Base-by-base conservation (phyloP, 371 early-diverging fungal species). In the Mucor ambiguus region DNA sequence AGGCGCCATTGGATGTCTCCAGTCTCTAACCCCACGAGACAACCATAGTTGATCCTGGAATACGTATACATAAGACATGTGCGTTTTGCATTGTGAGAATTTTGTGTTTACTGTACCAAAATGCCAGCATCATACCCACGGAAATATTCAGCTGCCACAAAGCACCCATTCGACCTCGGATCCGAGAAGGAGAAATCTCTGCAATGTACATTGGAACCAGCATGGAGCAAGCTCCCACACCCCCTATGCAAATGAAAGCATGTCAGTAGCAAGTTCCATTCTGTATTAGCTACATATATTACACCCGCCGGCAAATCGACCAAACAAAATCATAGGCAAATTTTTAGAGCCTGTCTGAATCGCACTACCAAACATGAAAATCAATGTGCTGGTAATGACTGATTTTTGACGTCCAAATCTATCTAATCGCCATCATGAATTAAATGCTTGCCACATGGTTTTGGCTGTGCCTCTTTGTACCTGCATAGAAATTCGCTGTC, bases 71-170 rank as follows among this genome's bases (percentile, higher is more conserved):
- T n/a, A 48, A 57, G 26, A 44, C 33, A 20, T 52, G 52, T 28
- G 26, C 12, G 16, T 28, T 26, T 26, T 22, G 20, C 22, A 22
- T 22, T 28, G 28, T 52, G 28, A 16, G 52, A n/a, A 22, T 29
- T 30, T 30, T 18, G 14, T 22, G 24, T 10, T 28, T 20, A 32
- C 14, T 37, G 1, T 56, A 69, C 70, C 70, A 69, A 32, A 67
- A 69, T 37, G 87, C 78, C 16, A 69, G 72, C 28, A 69, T 66
- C 61, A 73, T 69, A 30, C 85, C 85, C 54, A 72, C 67, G 46
- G 92, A 87, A 63, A 96, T 90, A 64, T 93, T 90, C 67, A 91
- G 87, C 72, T 95, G 95, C 78, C 96, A 93, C 44, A 93, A 77
- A 49, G 92, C 86, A 33, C 91, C 89, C 54, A 96, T 73, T 28